phyloP scores from a whole-genome alignment of 2,329 filamentous ascomycete species.

The Fusarium nematophilum region DNA sequence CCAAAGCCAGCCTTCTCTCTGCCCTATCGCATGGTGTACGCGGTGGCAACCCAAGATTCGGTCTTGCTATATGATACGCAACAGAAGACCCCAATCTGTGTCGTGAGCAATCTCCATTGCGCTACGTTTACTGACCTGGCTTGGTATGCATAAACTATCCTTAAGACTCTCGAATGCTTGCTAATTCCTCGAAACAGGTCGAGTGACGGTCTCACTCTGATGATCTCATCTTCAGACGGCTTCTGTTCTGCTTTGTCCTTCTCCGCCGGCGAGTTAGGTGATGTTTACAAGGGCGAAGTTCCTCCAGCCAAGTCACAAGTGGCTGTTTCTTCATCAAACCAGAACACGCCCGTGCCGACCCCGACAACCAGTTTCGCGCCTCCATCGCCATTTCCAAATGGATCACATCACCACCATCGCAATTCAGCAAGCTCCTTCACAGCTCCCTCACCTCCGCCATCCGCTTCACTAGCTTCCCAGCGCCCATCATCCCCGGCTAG shows the following conservation, averaged over 20 bases:
- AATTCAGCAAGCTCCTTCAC: conserved; percentile 68
- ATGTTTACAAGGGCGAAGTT: conserved; percentile 78
- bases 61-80: conserved; percentile 97
- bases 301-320: conserved; percentile 60
- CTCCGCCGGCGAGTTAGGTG: conserved; percentile 82
- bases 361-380: conserved; percentile 73
- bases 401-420: conserved; percentile 65
- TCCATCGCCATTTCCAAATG: conserved; percentile 66
- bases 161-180: conserved; percentile 28
- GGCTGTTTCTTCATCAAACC: conserved; percentile 62
- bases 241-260: conserved; percentile 96
- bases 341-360: conserved; percentile 77
- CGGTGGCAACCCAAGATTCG: conserved; percentile 95
- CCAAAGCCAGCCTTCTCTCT: conserved; percentile 81
- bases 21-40: conserved; percentile 94
- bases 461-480: conserved; percentile 68
- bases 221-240: conserved; percentile 98
- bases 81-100: conserved; percentile 90
- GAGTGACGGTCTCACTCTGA: conserved; percentile 66
- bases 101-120: conserved; percentile 97
- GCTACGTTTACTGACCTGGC: conserved; percentile 96
- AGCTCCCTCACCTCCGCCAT: conserved; percentile 66
- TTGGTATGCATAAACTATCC: conserved; percentile 71
- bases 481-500: conserved; percentile 82
- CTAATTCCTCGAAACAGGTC: conserved; percentile 54